Evolutionary conservation across 225 moss, liverwort and hornwort genomes (phyloP).

Genomic region (Asterella californica): DNA sequence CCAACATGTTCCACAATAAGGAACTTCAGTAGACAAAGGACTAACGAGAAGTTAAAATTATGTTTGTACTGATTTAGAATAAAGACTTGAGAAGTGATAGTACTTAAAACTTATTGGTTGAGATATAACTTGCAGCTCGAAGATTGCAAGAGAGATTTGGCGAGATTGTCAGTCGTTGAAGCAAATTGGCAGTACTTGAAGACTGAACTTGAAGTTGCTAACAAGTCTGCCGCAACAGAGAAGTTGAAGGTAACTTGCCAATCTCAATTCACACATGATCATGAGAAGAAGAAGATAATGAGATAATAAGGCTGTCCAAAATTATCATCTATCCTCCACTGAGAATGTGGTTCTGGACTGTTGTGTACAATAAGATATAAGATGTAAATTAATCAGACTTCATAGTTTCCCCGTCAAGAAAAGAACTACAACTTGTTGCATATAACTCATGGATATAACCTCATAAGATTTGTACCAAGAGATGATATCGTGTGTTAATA

Average conservation of each 20-base stretch:
- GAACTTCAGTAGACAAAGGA: too few species aligned
- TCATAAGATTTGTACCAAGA: not conserved
- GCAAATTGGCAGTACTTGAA: conserved; percentile 34
- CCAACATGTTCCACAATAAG: too few species aligned
- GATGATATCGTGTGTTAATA: not conserved
- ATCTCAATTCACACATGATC: not conserved
- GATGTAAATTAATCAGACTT: too few species aligned
- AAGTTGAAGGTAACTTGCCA: conserved; percentile 17
- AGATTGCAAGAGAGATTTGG: conserved; percentile 38
- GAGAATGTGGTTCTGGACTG: too few species aligned
- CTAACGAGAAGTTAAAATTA: too few species aligned
- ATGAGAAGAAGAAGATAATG: not conserved
- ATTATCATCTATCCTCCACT: too few species aligned
- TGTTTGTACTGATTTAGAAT: too few species aligned
- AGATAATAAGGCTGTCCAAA: too few species aligned
- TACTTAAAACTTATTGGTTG: not conserved
- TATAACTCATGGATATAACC: too few species aligned
- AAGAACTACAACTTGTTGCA: too few species aligned
- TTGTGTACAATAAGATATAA: too few species aligned
- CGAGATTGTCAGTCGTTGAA: conserved; percentile 32
- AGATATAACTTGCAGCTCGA: conserved; percentile 22
- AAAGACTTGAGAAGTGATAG: not conserved
- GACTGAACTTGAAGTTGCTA: conserved; percentile 28
- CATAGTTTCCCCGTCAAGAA: too few species aligned
- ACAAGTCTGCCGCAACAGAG: conserved; percentile 11